Base-by-base conservation (phyloP, 768 basidiomycete species). In the Serendipita sp. region DNA sequence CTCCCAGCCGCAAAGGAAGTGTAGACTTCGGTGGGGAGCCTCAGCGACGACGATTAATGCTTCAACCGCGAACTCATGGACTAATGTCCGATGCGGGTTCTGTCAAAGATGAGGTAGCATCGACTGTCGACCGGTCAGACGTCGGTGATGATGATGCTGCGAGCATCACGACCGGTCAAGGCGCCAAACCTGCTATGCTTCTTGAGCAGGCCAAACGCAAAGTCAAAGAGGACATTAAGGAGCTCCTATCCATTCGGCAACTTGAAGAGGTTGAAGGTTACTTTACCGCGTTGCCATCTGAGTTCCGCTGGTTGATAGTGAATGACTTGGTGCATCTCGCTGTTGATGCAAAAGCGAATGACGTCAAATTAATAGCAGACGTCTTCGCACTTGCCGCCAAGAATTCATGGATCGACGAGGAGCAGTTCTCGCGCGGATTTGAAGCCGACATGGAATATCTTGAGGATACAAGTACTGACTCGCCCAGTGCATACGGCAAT, bases 381-480 rank as follows among this genome's bases (percentile, higher is more conserved):
- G 81, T 95, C 69, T 91, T 95, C 74, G 73, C 74, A 5, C 80
- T 80, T 64, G 83, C 83, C 7, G 75, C 78, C 36, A 79, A 79
- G 47, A 88, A 85, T 75, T 78, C 77, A 46, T 75, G 85, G 35
- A 83, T 85, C 68, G 77, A 83, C 0, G 60, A 78, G 3, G 80
- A 79, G 3, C 73, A 80, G 2, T 85, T 96, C 73, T 86, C 91
- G 74, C 80, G 85, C 66, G 90, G 91, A 13, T 84, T 95, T 73
- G 71, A 71, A 52, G 78, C 81, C 0, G 78, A 83, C 62, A 83
- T 85, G 32, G 89, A 91, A 74, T 75, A 85, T 64, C 79, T 98
- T 70, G 91, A 92, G 70, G 93, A 97, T 71, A 81, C 93, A 65
- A 85, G 86, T 35, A 85, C 93, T 69, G 93, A 98, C 72, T 88